phyloP scores from a whole-genome alignment of 1,284 basidiomycete species.

The Cutaneotrichosporon spelunceum region DNA sequence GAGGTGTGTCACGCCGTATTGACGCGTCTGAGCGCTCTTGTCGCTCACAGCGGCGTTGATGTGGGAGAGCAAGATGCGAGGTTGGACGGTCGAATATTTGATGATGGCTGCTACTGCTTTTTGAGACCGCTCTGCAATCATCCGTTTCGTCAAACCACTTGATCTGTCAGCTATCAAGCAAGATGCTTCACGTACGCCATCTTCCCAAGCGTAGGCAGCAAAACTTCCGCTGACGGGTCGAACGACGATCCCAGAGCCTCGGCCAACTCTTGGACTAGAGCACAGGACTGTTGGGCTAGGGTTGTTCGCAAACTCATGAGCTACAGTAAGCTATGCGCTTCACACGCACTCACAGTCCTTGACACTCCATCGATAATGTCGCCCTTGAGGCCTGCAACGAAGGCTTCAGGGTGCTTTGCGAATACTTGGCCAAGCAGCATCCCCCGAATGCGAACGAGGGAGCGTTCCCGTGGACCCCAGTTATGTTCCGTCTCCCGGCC shows the following conservation, averaged over 20 bases:
- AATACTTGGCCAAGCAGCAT: slow-evolving; percentile 86
- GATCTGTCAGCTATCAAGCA: background rate
- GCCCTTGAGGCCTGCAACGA: slow-evolving; percentile 69
- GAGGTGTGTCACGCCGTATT: slow-evolving; percentile 64
- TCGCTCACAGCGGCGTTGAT: slow-evolving; percentile 74
- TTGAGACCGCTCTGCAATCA: slow-evolving; percentile 83
- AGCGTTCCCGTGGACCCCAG: slow-evolving; percentile 79
- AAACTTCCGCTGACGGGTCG: slow-evolving; percentile 71
- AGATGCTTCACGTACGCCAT: slow-evolving; percentile 59
- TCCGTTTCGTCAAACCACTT: slow-evolving; percentile 81
- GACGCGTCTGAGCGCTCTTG: slow-evolving; percentile 77
- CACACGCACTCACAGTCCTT: slow-evolving; percentile 66
- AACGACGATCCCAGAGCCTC: slow-evolving; percentile 64
- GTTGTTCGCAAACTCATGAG: slow-evolving; percentile 88
- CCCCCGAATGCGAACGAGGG: slow-evolving; percentile 76
- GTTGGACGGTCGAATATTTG: slow-evolving; percentile 65
- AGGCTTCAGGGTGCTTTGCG: slow-evolving; percentile 67
- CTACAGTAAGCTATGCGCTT: slow-evolving; percentile 51
- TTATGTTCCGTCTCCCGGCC: slow-evolving; percentile 97
- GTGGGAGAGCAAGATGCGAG: slow-evolving; percentile 67
- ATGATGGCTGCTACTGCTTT: slow-evolving; percentile 67
- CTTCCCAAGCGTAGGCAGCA: slow-evolving; percentile 71
- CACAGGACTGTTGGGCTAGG: slow-evolving; percentile 73
- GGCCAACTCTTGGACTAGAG: slow-evolving; percentile 74
- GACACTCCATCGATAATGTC: slow-evolving; percentile 76